A percentile compares a stretch with the other conserved stretches of the same genome.
Conservation (phyloP, 1,284 basidiomycete species). For the Ustilago bromivora region DNA sequence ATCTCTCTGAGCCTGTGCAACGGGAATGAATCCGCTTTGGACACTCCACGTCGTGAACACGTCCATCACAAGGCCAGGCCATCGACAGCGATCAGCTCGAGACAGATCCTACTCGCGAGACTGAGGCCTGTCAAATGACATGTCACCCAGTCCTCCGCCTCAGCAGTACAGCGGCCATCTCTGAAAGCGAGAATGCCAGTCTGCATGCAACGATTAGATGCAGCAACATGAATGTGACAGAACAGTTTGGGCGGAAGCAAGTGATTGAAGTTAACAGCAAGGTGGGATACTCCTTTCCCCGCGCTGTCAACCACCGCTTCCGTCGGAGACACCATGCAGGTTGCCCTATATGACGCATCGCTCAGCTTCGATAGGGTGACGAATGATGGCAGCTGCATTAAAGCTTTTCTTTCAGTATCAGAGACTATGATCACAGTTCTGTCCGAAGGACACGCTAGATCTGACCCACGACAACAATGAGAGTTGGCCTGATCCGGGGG, state of each 20-base stretch:
- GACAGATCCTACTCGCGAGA: neutral
- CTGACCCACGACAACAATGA: neutral
- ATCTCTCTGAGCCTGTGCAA: neutral
- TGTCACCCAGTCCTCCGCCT: neutral
- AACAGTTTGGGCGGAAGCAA: neutral
- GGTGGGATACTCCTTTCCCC: neutral
- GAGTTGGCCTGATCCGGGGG: no score
- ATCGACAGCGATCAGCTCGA: neutral
- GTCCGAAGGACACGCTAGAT: neutral
- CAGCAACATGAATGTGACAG: neutral
- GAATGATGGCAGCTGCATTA: neutral
- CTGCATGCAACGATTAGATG: neutral
- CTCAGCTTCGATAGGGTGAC: neutral
- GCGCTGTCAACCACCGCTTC: neutral
- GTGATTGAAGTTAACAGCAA: neutral
- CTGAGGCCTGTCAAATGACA: neutral
- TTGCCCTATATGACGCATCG: neutral
- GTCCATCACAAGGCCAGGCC: neutral
- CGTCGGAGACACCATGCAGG: neutral
- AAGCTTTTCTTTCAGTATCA: neutral
- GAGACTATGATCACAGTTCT: neutral
- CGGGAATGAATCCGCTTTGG: neutral
- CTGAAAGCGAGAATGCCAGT: neutral
- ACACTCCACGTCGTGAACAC: neutral
- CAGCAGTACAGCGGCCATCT: neutral